These are phyloP conservation scores for Lathyrus tuberosus DNA, from an alignment of 306 rosid species.

Conservation along the genomic window DNA sequence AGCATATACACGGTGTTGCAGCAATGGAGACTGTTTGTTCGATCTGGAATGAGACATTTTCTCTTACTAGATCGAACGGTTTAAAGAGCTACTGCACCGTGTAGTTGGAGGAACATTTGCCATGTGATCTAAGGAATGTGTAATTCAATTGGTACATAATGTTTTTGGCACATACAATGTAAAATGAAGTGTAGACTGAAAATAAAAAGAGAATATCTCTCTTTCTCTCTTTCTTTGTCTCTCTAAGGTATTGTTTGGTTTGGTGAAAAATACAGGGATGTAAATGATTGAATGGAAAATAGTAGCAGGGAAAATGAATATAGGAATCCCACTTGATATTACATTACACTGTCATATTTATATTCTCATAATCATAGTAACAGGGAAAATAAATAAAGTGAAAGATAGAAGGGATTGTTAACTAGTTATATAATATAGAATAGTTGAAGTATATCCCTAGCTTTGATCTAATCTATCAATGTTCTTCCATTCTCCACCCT, in stretches of 20 bases:
- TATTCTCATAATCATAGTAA: no score
- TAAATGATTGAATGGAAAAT: no score
- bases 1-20: background rate
- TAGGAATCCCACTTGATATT: no score
- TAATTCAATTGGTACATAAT: conserved; percentile 10
- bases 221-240: no score
- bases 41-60: background rate
- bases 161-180: conserved; percentile 23
- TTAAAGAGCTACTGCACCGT: background rate
- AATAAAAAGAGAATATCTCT: conserved; percentile 1
- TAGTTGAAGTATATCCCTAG: background rate
- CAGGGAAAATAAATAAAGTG: background rate
- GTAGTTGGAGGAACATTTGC: conserved; percentile 17
- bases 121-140: conserved; percentile 22
- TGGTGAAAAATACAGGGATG: background rate
- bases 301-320: no score
- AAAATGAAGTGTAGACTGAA: background rate
- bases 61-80: background rate
- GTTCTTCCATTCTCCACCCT: background rate
- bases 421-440: no score
- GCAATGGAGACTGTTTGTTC: background rate
- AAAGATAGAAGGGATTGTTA: background rate
- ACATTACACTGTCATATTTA: no score
- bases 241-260: conserved; percentile 1
- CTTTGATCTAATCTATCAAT: background rate